Base-by-base conservation (phyloP, 2,329 filamentous ascomycete species). In the Balansia obtecta region DNA sequence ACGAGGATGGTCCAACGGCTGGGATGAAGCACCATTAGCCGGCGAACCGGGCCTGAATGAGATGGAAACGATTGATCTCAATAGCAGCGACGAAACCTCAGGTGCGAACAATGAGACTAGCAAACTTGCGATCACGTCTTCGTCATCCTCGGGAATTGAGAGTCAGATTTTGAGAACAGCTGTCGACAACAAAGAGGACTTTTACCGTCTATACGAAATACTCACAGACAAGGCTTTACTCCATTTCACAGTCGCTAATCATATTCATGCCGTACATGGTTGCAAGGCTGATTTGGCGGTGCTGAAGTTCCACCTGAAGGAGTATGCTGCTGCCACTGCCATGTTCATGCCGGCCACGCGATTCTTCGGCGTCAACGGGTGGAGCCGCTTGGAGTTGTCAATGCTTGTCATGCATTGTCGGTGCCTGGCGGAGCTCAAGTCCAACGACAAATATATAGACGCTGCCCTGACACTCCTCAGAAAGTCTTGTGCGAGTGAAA, bases 321-420 rank as follows among this genome's bases (percentile, higher is more conserved):
- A 97, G 56, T 90, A 83, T 61, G 72, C 71, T 2, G 76, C 80
- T 1, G 90, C 93, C 1, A 82, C 86, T 0, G 77, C 77, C 0
- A 90, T 86, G 60, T 93, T 98, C 59, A 79, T 85, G 58, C 77
- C 82, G 44, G 82, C 93, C 42, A 84, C 86, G 0, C 83, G 85
- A 0, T 86, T 87, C 54, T 95, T 93, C 58, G 85, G 84, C 0
- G 80, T 84, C 51, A 82, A 78, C 51, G 79, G 83, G 44, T 97
- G 93, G 90, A 81, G 77, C 49, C 71, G 83, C 1, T 73, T 95
- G 12, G 89, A 97, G 61, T 72, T 88, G 3, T 85, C 85, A 0
- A 86, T 95, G 77, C 75, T 97, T 6, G 79, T 87, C 55, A 85
- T 96, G 75, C 93, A 96, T 63, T 80, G 86, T 0, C 77, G 79